Conservation (phyloP, 2,329 filamentous ascomycete species). For the Emmonsia crescens region DNA sequence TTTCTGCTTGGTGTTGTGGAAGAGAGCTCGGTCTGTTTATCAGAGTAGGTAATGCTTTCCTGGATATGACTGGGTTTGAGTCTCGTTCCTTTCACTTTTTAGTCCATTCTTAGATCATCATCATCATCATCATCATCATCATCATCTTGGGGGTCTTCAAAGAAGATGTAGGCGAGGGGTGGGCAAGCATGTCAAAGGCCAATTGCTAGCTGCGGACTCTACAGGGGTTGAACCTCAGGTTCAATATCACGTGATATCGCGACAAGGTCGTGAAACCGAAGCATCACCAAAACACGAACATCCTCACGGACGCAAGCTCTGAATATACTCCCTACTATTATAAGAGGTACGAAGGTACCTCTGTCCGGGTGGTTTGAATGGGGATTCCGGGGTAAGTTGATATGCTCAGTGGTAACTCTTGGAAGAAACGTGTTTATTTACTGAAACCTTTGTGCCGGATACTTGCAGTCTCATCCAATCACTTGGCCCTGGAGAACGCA, state of each 20-base stretch:
- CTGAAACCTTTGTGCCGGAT: slow-evolving; percentile 10
- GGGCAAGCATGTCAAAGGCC: neutral
- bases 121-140: neutral
- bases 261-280: neutral
- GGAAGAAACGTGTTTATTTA: neutral
- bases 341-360: neutral
- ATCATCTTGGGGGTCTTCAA: neutral
- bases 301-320: neutral
- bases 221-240: too few relatives aligned
- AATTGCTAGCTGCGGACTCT: neutral
- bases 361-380: slow-evolving; percentile 20
- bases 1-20: neutral
- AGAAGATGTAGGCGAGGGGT: neutral
- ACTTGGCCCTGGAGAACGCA: slow-evolving; percentile 67
- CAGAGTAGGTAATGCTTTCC: neutral
- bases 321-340: neutral
- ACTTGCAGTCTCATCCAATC: slow-evolving; percentile 69
- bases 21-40: neutral
- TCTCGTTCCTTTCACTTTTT: neutral
- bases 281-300: neutral
- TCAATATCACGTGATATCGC: neutral
- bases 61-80: neutral
- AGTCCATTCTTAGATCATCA: neutral
- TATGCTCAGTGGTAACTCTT: neutral
- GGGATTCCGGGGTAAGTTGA: slow-evolving; percentile 35